Evolutionary conservation across 2,329 filamentous ascomycete genomes (phyloP), one percentile per base, ranked within the genome.

Genomic region (Diaporthe destruens): DNA sequence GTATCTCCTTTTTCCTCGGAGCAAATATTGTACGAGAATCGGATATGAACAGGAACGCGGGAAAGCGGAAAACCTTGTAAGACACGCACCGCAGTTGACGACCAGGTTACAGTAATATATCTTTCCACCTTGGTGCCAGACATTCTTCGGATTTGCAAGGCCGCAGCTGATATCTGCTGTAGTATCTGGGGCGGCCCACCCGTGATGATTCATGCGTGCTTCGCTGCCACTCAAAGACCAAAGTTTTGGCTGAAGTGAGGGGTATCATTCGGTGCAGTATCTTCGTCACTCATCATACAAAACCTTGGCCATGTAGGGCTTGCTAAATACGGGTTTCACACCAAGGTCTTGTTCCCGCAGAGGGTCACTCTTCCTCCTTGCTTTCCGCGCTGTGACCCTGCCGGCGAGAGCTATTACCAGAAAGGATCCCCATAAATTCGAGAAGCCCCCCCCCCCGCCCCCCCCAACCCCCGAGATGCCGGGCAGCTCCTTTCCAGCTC

Each of bases 231-330:
- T 25, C 8, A 16, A 3, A 39, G 11, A 9, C 12, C 12, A 16
- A 36, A 25, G 7, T 1, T 3, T 39, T 16, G 25, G 32, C 47
- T 25, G n/a, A 32, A 53, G n/a, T 39, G 44, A 53, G 16, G 9
- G 61, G 61, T 66, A 66, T 53, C 61, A 66, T 66, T 66, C 20
- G n/a, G 47, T 53, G 20, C 32, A 39, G 61, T 53, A 39, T 20
- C 20, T 53, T 66, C 61, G 25, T 66, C 61, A 66, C 20, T 66
- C 61, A 51, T 66, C 20, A 56, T 53, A 32, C 14, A 66, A 66
- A 66, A 53, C 61, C 14, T 53, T n/a, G 16, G n/a, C 44, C 44
- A 25, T 12, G 6, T 18, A 23, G 23, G 47, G 32, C 61, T 49
- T 53, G 47, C 14, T 66, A 25, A n/a, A 20, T 51, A 65, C 29